These are phyloP conservation scores for Lasiodiplodia sp. DNA, from an alignment of 2,329 filamentous ascomycete species.

Conservation along the genomic window DNA sequence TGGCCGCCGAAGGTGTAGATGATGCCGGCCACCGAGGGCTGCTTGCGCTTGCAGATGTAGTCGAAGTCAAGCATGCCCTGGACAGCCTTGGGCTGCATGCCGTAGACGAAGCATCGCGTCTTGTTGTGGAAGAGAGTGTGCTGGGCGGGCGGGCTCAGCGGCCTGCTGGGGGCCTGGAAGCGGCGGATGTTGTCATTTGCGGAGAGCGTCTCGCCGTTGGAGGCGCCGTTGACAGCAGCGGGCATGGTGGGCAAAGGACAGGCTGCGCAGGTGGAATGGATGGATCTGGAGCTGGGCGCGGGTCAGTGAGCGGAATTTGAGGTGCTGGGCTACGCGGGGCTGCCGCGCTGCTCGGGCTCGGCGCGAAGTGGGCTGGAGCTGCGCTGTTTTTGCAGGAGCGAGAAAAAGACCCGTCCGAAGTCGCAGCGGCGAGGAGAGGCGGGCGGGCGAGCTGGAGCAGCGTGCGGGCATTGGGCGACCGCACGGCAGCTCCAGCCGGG, in stretches of 20 bases:
- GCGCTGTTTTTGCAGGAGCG: slow-evolving; percentile 4
- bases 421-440: not conserved
- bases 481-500: slow-evolving; percentile 1
- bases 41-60: slow-evolving; percentile 99
- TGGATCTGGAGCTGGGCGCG: slow-evolving; percentile 16
- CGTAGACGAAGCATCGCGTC: slow-evolving; percentile 99
- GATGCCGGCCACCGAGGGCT: slow-evolving; percentile 96
- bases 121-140: slow-evolving; percentile 98
- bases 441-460: not conserved
- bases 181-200: slow-evolving; percentile 99
- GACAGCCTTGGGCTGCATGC: slow-evolving; percentile 84
- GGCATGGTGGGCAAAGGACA: slow-evolving; percentile 48
- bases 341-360: not conserved
- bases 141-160: slow-evolving; percentile 83
- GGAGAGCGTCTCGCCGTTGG: slow-evolving; percentile 57
- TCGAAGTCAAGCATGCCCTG: slow-evolving; percentile 89
- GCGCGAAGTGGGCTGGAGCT: slow-evolving; percentile 24
- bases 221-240: slow-evolving; percentile 47
- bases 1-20: slow-evolving; percentile 99
- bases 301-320: slow-evolving; percentile 14
- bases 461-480: not conserved
- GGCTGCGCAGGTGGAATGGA: slow-evolving; percentile 12
- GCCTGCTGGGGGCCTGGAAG: slow-evolving; percentile 90
- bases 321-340: not conserved
- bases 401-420: slow-evolving; percentile 8